Evolutionary conservation across 1,139 yeast species (phyloP).

Genomic region (Candida sojae): DNA sequence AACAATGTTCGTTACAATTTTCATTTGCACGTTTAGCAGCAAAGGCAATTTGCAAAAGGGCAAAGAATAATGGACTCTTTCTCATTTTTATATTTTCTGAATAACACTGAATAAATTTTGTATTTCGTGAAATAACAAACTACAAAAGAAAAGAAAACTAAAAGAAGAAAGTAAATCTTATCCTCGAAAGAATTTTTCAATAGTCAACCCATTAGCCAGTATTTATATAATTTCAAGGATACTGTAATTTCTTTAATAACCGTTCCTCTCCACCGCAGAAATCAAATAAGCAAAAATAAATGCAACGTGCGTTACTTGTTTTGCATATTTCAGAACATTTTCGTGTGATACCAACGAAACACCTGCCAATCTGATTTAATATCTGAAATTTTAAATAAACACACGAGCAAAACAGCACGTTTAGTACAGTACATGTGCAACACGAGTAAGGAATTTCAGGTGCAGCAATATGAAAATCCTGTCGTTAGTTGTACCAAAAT

Average conservation of each 20-base stretch:
- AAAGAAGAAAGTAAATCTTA: background rate
- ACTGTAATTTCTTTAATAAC: too few relatives aligned
- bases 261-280: background rate
- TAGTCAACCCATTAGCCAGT: background rate
- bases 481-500: background rate
- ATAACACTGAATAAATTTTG: too few relatives aligned
- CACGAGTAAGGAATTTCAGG: background rate
- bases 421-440: background rate
- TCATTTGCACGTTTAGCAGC: slow-evolving; percentile 4
- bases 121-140: background rate
- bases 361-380: background rate
- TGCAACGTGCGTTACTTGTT: background rate
- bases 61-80: slow-evolving; percentile 3
- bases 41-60: slow-evolving; percentile 5
- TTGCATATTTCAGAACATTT: slow-evolving; percentile 1
- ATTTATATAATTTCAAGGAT: background rate
- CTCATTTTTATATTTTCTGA: background rate
- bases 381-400: background rate
- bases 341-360: background rate
- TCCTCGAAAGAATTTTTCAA: too few relatives aligned
- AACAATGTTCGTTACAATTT: slow-evolving; percentile 4
- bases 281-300: background rate
- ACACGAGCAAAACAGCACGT: background rate
- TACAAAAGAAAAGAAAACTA: background rate
- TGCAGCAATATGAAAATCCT: background rate